A percentile compares a stretch with the other conserved stretches of the same genome.
phyloP scores from a whole-genome alignment of 176 grass and related monocot species.

The Alopecurus myosuroides region DNA sequence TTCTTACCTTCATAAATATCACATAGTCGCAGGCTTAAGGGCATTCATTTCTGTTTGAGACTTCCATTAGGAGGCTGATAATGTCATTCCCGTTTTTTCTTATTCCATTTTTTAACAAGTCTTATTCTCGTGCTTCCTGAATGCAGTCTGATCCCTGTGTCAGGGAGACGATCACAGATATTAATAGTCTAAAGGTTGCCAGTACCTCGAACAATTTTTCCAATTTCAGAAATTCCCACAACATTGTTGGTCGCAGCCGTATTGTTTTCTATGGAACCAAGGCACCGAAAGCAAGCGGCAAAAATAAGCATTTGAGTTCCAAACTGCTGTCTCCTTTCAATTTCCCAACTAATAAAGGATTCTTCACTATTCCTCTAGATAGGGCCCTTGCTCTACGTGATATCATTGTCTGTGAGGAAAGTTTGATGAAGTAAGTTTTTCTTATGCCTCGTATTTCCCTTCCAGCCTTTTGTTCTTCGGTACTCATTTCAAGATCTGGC shows the following conservation, averaged over 20 bases:
- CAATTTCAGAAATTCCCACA: neutral
- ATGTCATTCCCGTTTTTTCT: too few relatives aligned
- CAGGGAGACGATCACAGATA: too few relatives aligned
- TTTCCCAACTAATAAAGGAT: neutral
- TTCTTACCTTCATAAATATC: too few relatives aligned
- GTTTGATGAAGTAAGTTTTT: neutral
- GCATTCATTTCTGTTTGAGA: too few relatives aligned
- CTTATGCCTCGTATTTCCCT: neutral
- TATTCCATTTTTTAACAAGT: too few relatives aligned
- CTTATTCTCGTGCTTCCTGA: too few relatives aligned
- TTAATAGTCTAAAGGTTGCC: too few relatives aligned
- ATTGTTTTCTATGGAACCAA: neutral
- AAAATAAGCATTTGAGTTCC: neutral
- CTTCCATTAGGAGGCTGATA: too few relatives aligned
- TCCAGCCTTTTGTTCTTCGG: neutral
- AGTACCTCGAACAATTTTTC: neutral
- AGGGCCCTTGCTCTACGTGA: neutral
- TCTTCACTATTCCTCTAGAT: neutral
- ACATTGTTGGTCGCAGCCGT: too few relatives aligned
- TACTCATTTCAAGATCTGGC: neutral
- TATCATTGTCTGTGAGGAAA: neutral
- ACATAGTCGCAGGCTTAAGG: too few relatives aligned
- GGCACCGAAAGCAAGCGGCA: neutral
- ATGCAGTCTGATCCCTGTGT: too few relatives aligned
- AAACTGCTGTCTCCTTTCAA: neutral